Evolutionary conservation across 176 grass and related monocot genomes (phyloP), one percentile per base, ranked within the genome.

Genomic region (Poa pratensis): DNA sequence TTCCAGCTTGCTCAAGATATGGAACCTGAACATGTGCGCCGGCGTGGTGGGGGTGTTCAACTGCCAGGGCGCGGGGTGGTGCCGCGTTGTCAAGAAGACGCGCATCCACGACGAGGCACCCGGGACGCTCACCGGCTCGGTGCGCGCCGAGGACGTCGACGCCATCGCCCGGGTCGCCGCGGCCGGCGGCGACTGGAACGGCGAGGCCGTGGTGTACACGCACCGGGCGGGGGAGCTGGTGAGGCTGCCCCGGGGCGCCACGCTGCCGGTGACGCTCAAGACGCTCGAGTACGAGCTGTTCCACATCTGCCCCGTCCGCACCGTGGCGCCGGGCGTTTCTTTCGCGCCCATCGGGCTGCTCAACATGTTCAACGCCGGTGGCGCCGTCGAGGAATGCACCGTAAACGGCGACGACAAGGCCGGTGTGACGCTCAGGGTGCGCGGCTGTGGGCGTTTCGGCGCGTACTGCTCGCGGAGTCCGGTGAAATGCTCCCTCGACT

Each of bases 41-140:
- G 94, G 90, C 22, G 92, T 97, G 52, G 90, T 97, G 35, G 94
- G 94, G 0, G 88, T 89, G 67, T 97, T 97, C 88, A 97, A 97
- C 71, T 97, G 94, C 81, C 94, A 97, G 89, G 94, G 94, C 45
- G 90, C 92, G 11, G 94, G 92, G 40, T 97, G 94, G 92, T 97
- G 92, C 84, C 88, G 84, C 17, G 61, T 91, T 4, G 2, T 40
- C 23, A 97, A 94, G 63, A 87, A 83, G 61, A 97, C 88, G 0
- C 86, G 90, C 86, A 48, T 97, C 35, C 94, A 97, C 58, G 88
- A 97, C 73, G 83, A 70, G 7, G 73, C 88, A 10, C 94, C 90
- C 1, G 90, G 85, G 2, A 94, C 88, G 19, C 86, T 97, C 68
- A 94, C 84, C 12, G 81, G 88, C 58, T 19, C 88, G 3, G 86